These are phyloP conservation scores for Alnus glutinosa DNA, from an alignment of 306 rosid species.

Conservation along the genomic window DNA sequence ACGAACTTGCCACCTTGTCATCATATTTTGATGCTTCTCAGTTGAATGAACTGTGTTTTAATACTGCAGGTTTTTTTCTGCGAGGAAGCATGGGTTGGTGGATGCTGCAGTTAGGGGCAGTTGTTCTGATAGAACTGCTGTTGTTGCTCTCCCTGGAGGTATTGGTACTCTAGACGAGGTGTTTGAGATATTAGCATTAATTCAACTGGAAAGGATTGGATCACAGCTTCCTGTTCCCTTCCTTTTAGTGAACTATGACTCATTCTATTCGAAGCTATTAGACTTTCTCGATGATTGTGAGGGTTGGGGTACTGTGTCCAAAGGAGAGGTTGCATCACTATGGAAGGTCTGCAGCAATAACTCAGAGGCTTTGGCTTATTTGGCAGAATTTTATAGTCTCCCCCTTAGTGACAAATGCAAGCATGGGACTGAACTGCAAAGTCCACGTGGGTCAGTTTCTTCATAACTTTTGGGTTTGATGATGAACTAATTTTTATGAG, in stretches of 20 bases:
- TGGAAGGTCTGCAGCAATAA: conserved; percentile 83
- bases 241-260: conserved; percentile 84
- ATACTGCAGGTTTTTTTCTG: conserved; percentile 82
- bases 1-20: conserved; percentile 8
- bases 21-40: background rate
- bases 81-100: conserved; percentile 94
- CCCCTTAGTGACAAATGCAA: conserved; percentile 28
- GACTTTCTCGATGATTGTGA: conserved; percentile 68
- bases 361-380: conserved; percentile 71
- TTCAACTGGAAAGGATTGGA: conserved; percentile 85
- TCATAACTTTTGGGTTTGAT: background rate
- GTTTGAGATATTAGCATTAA: conserved; percentile 73
- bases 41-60: conserved; percentile 21
- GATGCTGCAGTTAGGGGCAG: conserved; percentile 77
- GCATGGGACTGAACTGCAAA: conserved; percentile 32
- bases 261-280: conserved; percentile 72
- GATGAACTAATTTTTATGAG: background rate
- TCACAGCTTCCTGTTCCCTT: conserved; percentile 74
- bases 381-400: conserved; percentile 63
- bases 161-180: conserved; percentile 88
- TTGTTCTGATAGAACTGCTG: conserved; percentile 65
- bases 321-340: conserved; percentile 76
- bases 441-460: conserved; percentile 19
- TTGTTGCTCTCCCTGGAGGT: conserved; percentile 89
- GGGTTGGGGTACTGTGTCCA: conserved; percentile 70